Conservation (phyloP, 768 basidiomycete genomes). For the Tulasnella sp. region DNA sequence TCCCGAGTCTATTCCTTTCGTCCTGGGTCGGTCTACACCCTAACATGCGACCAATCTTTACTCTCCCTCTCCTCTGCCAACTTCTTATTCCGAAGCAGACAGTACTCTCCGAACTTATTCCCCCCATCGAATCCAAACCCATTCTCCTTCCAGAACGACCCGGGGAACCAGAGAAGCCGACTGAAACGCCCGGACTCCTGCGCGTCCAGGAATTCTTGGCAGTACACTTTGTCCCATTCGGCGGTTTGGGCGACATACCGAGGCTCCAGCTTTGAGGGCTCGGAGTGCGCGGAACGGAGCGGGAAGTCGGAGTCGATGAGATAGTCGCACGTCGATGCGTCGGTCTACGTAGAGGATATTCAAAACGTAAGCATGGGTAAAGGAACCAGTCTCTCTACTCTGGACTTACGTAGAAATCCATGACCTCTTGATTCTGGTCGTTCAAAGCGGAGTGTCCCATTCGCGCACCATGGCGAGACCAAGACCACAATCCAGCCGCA, state of each 20-base stretch:
- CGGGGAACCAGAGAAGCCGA: conserved; percentile 72
- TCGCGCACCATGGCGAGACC: conserved; percentile 52
- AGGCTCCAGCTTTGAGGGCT: conserved; percentile 42
- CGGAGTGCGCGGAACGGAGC: conserved; percentile 26
- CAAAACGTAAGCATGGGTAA: background rate
- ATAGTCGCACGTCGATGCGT: conserved; percentile 69
- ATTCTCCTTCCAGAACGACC: conserved; percentile 47
- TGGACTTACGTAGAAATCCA: conserved; percentile 59
- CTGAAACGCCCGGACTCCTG: conserved; percentile 59
- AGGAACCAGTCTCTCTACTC: background rate
- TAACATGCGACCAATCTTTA: background rate
- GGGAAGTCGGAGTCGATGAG: conserved; percentile 87
- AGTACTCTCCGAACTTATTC: conserved; percentile 88
- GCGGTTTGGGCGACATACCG: conserved; percentile 55
- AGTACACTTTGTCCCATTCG: conserved; percentile 74
- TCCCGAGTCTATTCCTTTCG: no score
- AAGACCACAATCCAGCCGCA: conserved; percentile 27
- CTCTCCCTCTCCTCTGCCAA: conserved; percentile 15
- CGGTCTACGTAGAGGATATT: conserved; percentile 34
- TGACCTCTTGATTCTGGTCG: conserved; percentile 74
- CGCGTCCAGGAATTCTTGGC: conserved; percentile 75
- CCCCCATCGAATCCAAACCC: background rate
- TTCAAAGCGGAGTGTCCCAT: conserved; percentile 59
- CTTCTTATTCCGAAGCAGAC: conserved; percentile 54
- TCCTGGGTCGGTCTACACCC: no score